Base-by-base conservation (phyloP, 345 rosid genomes). In the Lepidium africanum region DNA sequence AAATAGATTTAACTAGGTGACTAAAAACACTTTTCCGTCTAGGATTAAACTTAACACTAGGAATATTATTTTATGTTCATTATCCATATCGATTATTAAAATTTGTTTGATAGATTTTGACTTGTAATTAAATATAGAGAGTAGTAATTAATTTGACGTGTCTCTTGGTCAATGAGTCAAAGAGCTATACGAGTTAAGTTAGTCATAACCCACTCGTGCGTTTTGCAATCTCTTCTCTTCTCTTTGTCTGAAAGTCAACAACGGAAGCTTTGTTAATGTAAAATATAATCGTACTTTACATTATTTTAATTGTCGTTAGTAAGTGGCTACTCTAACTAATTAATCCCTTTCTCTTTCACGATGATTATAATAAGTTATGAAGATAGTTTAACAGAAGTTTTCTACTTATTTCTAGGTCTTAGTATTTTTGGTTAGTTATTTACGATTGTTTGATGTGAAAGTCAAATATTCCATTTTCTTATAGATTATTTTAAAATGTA, bases 131-230 rank as follows among this genome's bases (percentile, higher is more conserved):
- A 35, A 59, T 9, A 41, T 49, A 57, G 5, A 63, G 17, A 63
- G 17, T 51, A 51, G 11, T 42, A 21, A 33, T 17, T 16, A 30
- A 25, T 42, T 59, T 59, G 63, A 60, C 19, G 50, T 66, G 72
- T 67, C 66, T 1, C 16, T 35, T 2, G 57, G 63, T 59, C 68
- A 51, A 67, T 12, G 16, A 67, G 77, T 59, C 77, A 59, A 59
- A 66, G 72, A 65, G 48, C 3, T 56, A 39, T 47, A 21, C 55
- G 46, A 65, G 72, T 58, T n/a, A 73, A 65, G 72, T 58, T n/a
- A 73, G 17, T 51, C 36, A 50, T 35, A 66, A 73, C 27, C 59
- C 76, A 73, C 77, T 73, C 77, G 77, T 73, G 77, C 73, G 68
- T 73, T 72, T 73, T 35, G 14, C 27, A 59, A 50, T 50, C 55